These are phyloP conservation scores for Niebla homalea DNA, from an alignment of 495 filamentous ascomycete genomes.

Conservation along the genomic window DNA sequence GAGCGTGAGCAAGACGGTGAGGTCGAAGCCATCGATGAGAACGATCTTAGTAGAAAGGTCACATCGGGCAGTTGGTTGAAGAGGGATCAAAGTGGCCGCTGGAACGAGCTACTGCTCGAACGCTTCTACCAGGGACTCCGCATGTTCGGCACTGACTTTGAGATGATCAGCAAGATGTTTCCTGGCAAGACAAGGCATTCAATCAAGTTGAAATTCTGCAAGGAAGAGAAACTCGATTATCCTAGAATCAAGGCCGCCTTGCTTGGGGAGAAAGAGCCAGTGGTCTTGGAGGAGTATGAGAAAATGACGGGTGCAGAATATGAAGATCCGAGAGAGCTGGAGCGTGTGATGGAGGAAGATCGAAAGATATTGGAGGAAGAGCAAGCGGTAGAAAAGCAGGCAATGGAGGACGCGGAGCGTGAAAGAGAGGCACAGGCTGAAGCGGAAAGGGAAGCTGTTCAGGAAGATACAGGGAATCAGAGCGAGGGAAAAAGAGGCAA, in stretches of 20 bases:
- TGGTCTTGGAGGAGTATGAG: constrained; percentile 56
- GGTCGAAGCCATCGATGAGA: constrained; percentile 55
- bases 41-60: constrained; percentile 64
- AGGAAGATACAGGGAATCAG: constrained; percentile 23
- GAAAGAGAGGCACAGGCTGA: constrained; percentile 24
- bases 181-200: constrained; percentile 57
- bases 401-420: constrained; percentile 23
- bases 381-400: constrained; percentile 43
- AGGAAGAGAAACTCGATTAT: constrained; percentile 72
- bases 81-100: constrained; percentile 54
- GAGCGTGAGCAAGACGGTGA: constrained; percentile 40
- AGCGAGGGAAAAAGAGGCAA: constrained; percentile 20
- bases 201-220: constrained; percentile 86
- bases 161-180: constrained; percentile 75
- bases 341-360: constrained; percentile 58
- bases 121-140: constrained; percentile 71
- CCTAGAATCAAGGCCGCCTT: constrained; percentile 55
- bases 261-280: constrained; percentile 40
- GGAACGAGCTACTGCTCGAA: constrained; percentile 66
- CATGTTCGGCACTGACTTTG: constrained; percentile 90
- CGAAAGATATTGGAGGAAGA: constrained; percentile 51
- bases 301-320: constrained; percentile 43
- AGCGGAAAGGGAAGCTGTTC: constrained; percentile 26
- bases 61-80: constrained; percentile 64
- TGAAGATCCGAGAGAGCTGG: constrained; percentile 40